Evolutionary conservation across 768 basidiomycete species (phyloP), one percentile per base, ranked within the genome.

Genomic region (Russula olivacea): DNA sequence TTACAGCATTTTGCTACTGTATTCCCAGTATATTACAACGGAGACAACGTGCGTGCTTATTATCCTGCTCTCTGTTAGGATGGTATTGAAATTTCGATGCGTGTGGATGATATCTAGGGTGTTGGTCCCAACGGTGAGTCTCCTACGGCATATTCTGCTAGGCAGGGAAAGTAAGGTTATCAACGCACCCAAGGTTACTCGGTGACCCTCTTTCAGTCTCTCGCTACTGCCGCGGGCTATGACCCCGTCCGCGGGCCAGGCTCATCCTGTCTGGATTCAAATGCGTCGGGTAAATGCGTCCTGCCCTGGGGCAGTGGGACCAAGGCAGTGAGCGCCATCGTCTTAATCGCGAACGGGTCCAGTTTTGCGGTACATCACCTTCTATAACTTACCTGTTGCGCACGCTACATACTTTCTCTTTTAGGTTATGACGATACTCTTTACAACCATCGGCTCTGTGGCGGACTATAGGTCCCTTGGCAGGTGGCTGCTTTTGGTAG

Each of bases 401-500:
- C 9, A 30, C 15, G 14, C 32, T 45, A 36, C 25, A 66, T 11
- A 52, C 36, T 9, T 17, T 32, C 30, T 21, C 6, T 28, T 25
- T 3, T 53, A 86, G 85, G 76, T 89, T 19, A 91, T 92, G 89
- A 91, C 91, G 0, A 65, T 80, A 36, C 83, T 92, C 52, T 91
- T 93, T 74, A 93, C 90, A 2, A 90, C 88, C 0, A 83, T 93
- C 66, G 23, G 75, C 34, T 84, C 84, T 23, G 84, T 85, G 4
- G 87, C 86, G 0, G 88, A 90, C 70, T 90, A 88, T 66, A 86
- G 87, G 4, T 79, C 75, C 5, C 90, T 92, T 68, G 89, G 89
- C 21, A 83, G 87, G 15, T 92, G 89, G 88, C 72, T 92, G 10
- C 76, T 93, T n/a, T 75, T 91, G 25, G 78, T 78, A 19, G 72